A percentile compares a stretch with the other conserved stretches of the same genome.
Conservation (phyloP, 2,329 filamentous ascomycete species). For the Septoria linicola region DNA sequence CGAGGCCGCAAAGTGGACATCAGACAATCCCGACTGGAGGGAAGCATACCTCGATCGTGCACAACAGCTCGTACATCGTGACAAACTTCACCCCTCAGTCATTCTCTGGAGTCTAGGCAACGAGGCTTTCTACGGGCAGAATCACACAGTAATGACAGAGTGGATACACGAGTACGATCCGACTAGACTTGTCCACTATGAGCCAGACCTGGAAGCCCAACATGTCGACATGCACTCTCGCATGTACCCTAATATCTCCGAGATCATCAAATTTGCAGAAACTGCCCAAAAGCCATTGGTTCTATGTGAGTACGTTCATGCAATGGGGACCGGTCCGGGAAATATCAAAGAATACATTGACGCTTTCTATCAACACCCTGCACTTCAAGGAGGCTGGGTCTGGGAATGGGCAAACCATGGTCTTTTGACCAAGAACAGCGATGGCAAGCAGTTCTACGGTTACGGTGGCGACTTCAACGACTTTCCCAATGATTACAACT, state of each 20-base stretch:
- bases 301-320: slow-evolving; percentile 57
- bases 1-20: slow-evolving; percentile 58
- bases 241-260: slow-evolving; percentile 62
- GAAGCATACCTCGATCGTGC: slow-evolving; percentile 68
- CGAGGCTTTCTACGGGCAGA: slow-evolving; percentile 69
- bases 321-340: slow-evolving; percentile 75
- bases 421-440: slow-evolving; percentile 42
- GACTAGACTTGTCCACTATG: slow-evolving; percentile 63
- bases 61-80: slow-evolving; percentile 62
- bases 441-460: slow-evolving; percentile 43
- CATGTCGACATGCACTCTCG: slow-evolving; percentile 65
- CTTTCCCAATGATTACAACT: slow-evolving; percentile 44
- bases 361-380: slow-evolving; percentile 59
- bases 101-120: slow-evolving; percentile 74
- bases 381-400: slow-evolving; percentile 61
- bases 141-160: slow-evolving; percentile 67
- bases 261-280: slow-evolving; percentile 50
- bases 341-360: slow-evolving; percentile 67
- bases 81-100: slow-evolving; percentile 69
- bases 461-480: slow-evolving; percentile 49
- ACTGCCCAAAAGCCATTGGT: slow-evolving; percentile 54
- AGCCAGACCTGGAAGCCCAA: slow-evolving; percentile 60
- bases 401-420: slow-evolving; percentile 52
- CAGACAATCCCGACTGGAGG: slow-evolving; percentile 61
- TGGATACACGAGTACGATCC: slow-evolving; percentile 60